These are phyloP conservation scores for Aureobasidium sp. DNA, from an alignment of 2,329 filamentous ascomycete species.

Conservation along the genomic window DNA sequence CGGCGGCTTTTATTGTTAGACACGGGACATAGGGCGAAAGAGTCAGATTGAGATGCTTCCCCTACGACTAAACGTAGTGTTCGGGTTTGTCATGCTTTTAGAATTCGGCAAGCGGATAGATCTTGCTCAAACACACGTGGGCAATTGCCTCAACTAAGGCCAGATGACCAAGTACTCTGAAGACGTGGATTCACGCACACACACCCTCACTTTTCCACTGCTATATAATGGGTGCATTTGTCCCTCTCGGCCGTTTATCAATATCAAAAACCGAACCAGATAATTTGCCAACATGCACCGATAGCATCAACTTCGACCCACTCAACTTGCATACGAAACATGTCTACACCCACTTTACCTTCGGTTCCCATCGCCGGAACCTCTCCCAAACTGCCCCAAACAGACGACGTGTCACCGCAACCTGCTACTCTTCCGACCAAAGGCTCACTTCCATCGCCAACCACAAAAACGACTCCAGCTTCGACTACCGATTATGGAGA, in stretches of 20 bases:
- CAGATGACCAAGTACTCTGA: background rate
- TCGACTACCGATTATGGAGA: background rate
- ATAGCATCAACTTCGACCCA: background rate
- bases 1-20: background rate
- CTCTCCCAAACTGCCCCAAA: background rate
- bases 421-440: background rate
- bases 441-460: background rate
- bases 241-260: too few relatives aligned
- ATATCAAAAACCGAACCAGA: background rate
- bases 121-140: background rate
- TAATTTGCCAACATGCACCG: background rate
- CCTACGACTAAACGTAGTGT: background rate
- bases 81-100: too few relatives aligned
- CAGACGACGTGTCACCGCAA: background rate
- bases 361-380: background rate
- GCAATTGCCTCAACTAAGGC: background rate
- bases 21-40: too few relatives aligned
- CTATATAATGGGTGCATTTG: background rate
- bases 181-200: too few relatives aligned
- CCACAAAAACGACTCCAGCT: background rate
- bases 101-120: background rate
- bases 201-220: too few relatives aligned
- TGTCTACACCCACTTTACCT: background rate
- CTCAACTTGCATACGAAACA: background rate
- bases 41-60: background rate